These are phyloP conservation scores for Xylariaceae sp. DNA, from an alignment of 2,329 filamentous ascomycete genomes.

Conservation along the genomic window DNA sequence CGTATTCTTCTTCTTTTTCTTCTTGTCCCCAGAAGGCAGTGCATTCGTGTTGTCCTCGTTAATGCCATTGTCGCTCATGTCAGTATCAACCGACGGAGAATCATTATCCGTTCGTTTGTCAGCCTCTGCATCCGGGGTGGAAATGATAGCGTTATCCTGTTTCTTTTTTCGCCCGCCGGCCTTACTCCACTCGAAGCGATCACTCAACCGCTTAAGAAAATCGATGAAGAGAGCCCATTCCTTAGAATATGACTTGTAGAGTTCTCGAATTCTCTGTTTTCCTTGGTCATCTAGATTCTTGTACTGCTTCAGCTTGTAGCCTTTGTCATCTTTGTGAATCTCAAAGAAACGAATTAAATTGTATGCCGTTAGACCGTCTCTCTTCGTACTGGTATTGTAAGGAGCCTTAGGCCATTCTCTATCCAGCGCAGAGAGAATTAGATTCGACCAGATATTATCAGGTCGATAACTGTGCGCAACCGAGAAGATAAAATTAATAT, in stretches of 20 bases:
- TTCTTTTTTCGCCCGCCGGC: background rate
- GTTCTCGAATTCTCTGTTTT: slow-evolving; percentile 14
- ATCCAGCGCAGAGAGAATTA: slow-evolving; percentile 24
- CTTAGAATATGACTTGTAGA: slow-evolving; percentile 1
- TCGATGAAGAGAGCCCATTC: slow-evolving; percentile 20
- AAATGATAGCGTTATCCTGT: background rate
- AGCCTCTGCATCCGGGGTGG: background rate
- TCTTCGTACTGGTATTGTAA: slow-evolving; percentile 15
- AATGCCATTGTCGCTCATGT: slow-evolving; percentile 15
- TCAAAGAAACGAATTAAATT: slow-evolving; percentile 28
- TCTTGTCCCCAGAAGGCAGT: slow-evolving; percentile 38
- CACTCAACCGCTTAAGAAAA: slow-evolving; percentile 26
- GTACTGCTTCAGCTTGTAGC: slow-evolving; percentile 15
- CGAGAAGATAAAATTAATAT: slow-evolving; percentile 28
- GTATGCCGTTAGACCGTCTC: slow-evolving; percentile 18
- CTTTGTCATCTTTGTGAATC: slow-evolving; percentile 17
- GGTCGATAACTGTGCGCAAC: slow-evolving; percentile 12
- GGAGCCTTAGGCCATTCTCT: slow-evolving; percentile 20
- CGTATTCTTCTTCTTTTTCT: slow-evolving; percentile 47
- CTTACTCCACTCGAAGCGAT: slow-evolving; percentile 28
- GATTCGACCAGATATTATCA: slow-evolving; percentile 29
- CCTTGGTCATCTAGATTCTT: slow-evolving; percentile 19
- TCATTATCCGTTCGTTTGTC: background rate
- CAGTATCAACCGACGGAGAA: slow-evolving; percentile 9
- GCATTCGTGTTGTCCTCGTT: slow-evolving; percentile 28